Conservation (phyloP, 2,329 filamentous ascomycete species). For the Claviceps africana region DNA sequence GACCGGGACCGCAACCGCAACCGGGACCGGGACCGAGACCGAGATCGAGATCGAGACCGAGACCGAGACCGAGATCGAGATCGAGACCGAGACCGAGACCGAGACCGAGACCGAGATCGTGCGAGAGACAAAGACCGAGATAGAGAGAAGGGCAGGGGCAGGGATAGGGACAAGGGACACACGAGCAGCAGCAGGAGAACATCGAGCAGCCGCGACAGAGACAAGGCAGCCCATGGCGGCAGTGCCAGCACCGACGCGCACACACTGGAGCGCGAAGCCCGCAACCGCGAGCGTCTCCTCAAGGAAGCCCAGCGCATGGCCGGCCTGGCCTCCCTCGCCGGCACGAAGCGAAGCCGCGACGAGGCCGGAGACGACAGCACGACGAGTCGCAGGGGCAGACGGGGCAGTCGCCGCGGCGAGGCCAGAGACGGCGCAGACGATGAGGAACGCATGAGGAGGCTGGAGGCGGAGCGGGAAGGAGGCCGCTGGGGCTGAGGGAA, state of each 20-base stretch:
- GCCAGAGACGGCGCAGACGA: slow-evolving; percentile 32
- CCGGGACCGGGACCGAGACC: no score
- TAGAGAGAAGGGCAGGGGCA: slow-evolving; percentile 17
- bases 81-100: no score
- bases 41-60: no score
- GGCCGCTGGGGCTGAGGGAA: slow-evolving; percentile 31
- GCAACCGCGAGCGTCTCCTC: slow-evolving; percentile 50
- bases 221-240: slow-evolving; percentile 15
- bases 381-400: slow-evolving; percentile 22
- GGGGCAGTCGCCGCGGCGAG: slow-evolving; percentile 34
- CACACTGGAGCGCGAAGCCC: slow-evolving; percentile 53
- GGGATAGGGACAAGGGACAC: slow-evolving; percentile 14
- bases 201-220: slow-evolving; percentile 22
- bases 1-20: slow-evolving; percentile 14
- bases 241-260: slow-evolving; percentile 37
- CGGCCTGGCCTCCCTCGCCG: slow-evolving; percentile 31
- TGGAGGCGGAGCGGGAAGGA: slow-evolving; percentile 47
- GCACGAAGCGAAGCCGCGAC: slow-evolving; percentile 37
- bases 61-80: no score
- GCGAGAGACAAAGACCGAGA: no score
- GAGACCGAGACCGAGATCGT: no score
- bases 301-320: slow-evolving; percentile 56
- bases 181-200: slow-evolving; percentile 21
- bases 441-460: slow-evolving; percentile 38
- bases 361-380: slow-evolving; percentile 25